Evolutionary conservation across 2,329 filamentous ascomycete genomes (phyloP).

Genomic region (Ophiostoma sp.): DNA sequence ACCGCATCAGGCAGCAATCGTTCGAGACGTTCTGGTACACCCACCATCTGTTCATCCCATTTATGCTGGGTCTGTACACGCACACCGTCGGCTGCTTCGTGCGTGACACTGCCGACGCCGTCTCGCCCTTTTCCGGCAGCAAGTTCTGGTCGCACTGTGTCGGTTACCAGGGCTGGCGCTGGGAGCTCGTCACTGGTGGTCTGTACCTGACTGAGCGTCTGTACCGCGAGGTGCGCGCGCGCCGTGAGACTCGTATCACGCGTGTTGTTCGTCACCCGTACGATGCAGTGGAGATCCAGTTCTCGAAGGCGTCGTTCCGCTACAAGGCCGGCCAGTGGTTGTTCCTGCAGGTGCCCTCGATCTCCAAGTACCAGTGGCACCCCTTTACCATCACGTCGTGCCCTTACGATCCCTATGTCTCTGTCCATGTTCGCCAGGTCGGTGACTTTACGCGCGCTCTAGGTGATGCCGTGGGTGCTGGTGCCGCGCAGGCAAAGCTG

Average conservation of each 20-base stretch:
- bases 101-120: conserved; percentile 64
- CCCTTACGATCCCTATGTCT: conserved; percentile 90
- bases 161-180: conserved; percentile 94
- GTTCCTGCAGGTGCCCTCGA: conserved; percentile 85
- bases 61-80: conserved; percentile 87
- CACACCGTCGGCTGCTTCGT: conserved; percentile 97
- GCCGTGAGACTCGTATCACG: conserved; percentile 80
- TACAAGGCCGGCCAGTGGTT: conserved; percentile 99
- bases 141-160: conserved; percentile 88
- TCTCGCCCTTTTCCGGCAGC: conserved; percentile 78
- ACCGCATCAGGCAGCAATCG: conserved; percentile 89
- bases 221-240: conserved; percentile 81
- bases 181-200: conserved; percentile 82
- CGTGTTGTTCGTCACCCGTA: conserved; percentile 95
- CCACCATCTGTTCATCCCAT: conserved; percentile 96
- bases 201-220: conserved; percentile 84
- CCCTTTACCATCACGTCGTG: conserved; percentile 99
- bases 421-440: conserved; percentile 90
- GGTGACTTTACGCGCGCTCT: conserved; percentile 93
- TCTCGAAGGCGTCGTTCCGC: conserved; percentile 90
- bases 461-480: conserved; percentile 92
- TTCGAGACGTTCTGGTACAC: conserved; percentile 99
- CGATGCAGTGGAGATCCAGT: conserved; percentile 95
- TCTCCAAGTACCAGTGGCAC: conserved; percentile 92
- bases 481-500: conserved; percentile 76